Conservation (phyloP, 495 filamentous ascomycete genomes). For the Neurospora sp. region DNA sequence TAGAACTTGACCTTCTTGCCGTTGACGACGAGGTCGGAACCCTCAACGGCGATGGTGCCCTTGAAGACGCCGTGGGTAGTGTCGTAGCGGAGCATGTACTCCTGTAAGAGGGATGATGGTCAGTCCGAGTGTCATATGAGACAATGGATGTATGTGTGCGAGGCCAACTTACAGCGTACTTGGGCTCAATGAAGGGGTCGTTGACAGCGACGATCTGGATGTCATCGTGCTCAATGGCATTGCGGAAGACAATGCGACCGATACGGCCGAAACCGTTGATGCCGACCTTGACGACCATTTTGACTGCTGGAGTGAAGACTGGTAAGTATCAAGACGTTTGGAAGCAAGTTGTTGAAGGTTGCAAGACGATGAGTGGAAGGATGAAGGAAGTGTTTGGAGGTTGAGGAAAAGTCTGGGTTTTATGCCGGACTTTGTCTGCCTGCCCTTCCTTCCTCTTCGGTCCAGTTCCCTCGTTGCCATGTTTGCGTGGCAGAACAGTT, state of each 20-base stretch:
- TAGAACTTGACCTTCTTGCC: slow-evolving; percentile 96
- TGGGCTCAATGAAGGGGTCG: slow-evolving; percentile 97
- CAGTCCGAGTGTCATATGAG: slow-evolving; percentile 3
- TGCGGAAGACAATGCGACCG: slow-evolving; percentile 76
- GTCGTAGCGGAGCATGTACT: slow-evolving; percentile 99
- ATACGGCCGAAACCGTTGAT: slow-evolving; percentile 99
- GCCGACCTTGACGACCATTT: slow-evolving; percentile 60
- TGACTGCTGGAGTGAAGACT: slow-evolving; percentile 13
- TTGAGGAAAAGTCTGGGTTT: not conserved
- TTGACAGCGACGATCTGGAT: slow-evolving; percentile 93
- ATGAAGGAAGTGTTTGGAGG: not conserved
- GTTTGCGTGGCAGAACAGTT: not conserved
- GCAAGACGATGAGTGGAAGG: not conserved
- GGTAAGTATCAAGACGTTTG: not conserved
- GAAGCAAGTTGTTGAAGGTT: not conserved
- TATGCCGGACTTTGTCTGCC: not conserved
- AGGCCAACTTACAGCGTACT: slow-evolving; percentile 81
- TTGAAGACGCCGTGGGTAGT: slow-evolving; percentile 95
- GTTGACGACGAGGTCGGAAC: slow-evolving; percentile 74
- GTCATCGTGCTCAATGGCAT: slow-evolving; percentile 72
- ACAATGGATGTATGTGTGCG: not conserved
- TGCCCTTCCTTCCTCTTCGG: not conserved
- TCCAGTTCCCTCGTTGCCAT: not conserved
- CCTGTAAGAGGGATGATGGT: slow-evolving; percentile 39
- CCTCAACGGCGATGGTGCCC: slow-evolving; percentile 67